Percentiles rank a stretch among this genome's conserved stretches.
Evolutionary conservation across 2,329 filamentous ascomycete genomes (phyloP).

Genomic region (Emergomyces orientalis): DNA sequence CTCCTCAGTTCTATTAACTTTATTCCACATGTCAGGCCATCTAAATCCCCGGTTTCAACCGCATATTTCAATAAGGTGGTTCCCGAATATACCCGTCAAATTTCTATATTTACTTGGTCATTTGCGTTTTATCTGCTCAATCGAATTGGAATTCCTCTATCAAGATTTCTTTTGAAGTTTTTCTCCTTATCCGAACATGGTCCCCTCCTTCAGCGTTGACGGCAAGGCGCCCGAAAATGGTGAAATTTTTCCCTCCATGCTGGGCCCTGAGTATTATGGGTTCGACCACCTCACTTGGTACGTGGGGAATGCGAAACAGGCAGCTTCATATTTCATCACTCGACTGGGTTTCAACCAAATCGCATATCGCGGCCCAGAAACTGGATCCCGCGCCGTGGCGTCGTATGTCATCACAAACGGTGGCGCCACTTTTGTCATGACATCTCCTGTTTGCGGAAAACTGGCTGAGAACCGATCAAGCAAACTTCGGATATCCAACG

Average conservation of each 20-base stretch:
- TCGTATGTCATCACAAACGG: conserved; percentile 74
- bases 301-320: conserved; percentile 89
- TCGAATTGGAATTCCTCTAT: neutral
- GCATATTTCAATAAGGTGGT: neutral
- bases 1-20: neutral
- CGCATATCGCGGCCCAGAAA: conserved; percentile 78
- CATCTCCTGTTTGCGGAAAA: conserved; percentile 60
- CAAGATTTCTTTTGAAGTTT: neutral
- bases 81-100: neutral
- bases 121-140: neutral
- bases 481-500: conserved; percentile 49
- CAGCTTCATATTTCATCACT: conserved; percentile 71
- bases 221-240: neutral
- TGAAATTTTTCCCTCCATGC: conserved; percentile 18
- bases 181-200: neutral
- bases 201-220: neutral
- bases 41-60: too few species aligned
- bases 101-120: neutral
- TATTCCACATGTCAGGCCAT: neutral
- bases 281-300: conserved; percentile 90
- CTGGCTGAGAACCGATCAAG: conserved; percentile 42
- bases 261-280: conserved; percentile 36
- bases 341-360: conserved; percentile 72
- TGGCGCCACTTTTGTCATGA: conserved; percentile 71
- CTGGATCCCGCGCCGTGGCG: conserved; percentile 65